Conservation (phyloP, 441 rosid genomes). For the Populus tomentosa region DNA sequence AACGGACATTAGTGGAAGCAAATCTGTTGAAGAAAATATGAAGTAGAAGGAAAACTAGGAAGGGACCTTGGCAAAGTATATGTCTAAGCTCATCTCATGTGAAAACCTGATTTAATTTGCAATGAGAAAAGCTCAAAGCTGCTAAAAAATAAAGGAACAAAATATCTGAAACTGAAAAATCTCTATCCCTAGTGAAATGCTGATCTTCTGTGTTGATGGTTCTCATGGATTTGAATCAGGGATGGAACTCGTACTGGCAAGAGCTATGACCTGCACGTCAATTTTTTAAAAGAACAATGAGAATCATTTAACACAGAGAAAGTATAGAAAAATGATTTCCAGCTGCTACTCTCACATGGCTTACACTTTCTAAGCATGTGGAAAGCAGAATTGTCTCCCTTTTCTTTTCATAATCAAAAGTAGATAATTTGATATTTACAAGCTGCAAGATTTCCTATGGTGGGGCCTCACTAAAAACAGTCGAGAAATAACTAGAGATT, state of each 20-base stretch:
- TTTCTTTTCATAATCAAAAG: neutral
- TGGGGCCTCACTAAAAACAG: neutral
- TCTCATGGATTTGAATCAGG: conserved; percentile 21
- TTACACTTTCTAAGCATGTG: conserved; percentile 21
- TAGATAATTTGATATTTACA: neutral
- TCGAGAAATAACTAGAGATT: neutral
- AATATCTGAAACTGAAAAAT: too few relatives aligned
- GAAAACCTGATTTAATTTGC: neutral
- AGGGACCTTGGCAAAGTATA: neutral
- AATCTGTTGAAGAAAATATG: too few relatives aligned
- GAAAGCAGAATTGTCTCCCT: neutral
- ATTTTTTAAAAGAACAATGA: neutral
- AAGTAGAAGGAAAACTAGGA: neutral
- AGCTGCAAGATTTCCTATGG: neutral
- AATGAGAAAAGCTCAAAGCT: too few relatives aligned
- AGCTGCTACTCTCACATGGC: conserved; percentile 8
- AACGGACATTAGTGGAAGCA: neutral
- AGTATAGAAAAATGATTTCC: neutral
- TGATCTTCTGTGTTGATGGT: neutral
- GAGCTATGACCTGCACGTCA: conserved; percentile 42
- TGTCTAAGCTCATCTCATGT: neutral
- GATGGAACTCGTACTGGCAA: conserved; percentile 39
- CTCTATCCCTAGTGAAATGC: neutral
- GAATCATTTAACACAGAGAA: neutral
- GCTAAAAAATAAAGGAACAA: neutral